Base-by-base conservation (phyloP, 495 filamentous ascomycete species). In the Podospora pseudocomata region DNA sequence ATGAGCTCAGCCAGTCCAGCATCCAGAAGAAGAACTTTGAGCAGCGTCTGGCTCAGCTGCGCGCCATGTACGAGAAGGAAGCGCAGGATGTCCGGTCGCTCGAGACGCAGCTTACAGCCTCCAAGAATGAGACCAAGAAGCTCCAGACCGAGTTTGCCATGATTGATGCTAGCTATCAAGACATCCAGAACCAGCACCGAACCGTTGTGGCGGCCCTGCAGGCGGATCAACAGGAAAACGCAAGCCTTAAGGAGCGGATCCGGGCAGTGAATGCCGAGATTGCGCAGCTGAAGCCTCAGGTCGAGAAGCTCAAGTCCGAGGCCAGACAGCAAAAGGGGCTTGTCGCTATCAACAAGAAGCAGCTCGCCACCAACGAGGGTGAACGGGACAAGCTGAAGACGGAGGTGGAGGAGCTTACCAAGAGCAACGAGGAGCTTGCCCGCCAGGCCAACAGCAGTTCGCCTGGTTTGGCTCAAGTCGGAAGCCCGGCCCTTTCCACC, bases 321-420 rank as follows among this genome's bases (percentile, higher is more conserved):
- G 92, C 93, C 54, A 88, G 95, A 23, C 95, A 97, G 75, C 93
- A 97, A 79, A 97, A 96, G 78, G 95, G 95, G 11, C 79, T 97
- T 57, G 95, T 96, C 58, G 92, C 96, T 4, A 98, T 99, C 79
- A 96, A 96, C 81, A 97, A 96, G 81, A 98, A 99, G 80, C 95
- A 99, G 80, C 83, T 97, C 60, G 85, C 90, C 49, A 97, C 94
- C 1, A 89, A 89, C 68, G 96, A 99, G 77, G 86, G 83, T 34
- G 95, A 98, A 73, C 85, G 90, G 18, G 94, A 97, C 56, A 94
- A 91, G 78, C 76, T 95, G 54, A 92, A 93, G 79, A 79, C 78
- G 7, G 93, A 97, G 71, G 89, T 91, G 54, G 88, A 90, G 32
- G 86, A 87, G 30, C 76, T 92, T 49, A 83, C 86, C 39, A 88